A percentile compares a stretch with the other conserved stretches of the same genome.
Conservation (phyloP, 169 alveolate species). For the Cryptosporidium viatorum region DNA sequence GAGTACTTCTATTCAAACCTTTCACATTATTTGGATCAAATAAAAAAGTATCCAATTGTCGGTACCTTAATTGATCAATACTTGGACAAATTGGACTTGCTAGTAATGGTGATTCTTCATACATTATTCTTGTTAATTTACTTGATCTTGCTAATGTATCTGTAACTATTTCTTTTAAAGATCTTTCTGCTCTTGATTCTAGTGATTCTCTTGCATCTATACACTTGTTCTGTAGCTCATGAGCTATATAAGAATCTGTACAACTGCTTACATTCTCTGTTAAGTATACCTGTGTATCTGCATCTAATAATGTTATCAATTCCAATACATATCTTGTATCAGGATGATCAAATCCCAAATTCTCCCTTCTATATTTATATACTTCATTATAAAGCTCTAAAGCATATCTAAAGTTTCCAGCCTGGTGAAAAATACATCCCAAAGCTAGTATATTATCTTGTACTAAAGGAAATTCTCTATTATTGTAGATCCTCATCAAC, state of each 20-base stretch:
- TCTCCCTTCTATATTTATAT: constrained; percentile 80
- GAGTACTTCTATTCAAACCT: constrained; percentile 16
- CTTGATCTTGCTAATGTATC: constrained; percentile 16
- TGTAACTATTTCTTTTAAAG: constrained; percentile 21
- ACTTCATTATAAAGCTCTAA: constrained; percentile 86
- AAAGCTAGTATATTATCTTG: constrained; percentile 86
- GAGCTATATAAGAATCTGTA: constrained; percentile 32
- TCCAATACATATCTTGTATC: constrained; percentile 77
- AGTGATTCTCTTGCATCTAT: not conserved
- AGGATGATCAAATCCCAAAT: constrained; percentile 84
- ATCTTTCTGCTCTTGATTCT: constrained; percentile 45
- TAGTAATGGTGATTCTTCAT: constrained; percentile 58
- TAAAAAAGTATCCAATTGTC: constrained; percentile 46
- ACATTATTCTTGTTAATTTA: constrained; percentile 48
- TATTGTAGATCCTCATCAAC: constrained; percentile 86
- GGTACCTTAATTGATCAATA: constrained; percentile 62
- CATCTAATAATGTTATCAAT: constrained; percentile 54
- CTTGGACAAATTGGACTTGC: constrained; percentile 72
- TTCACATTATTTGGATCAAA: constrained; percentile 38
- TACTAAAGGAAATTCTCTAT: constrained; percentile 82
- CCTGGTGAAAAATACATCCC: constrained; percentile 86
- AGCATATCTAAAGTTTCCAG: constrained; percentile 84
- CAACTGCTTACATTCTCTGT: constrained; percentile 50
- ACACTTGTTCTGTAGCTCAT: constrained; percentile 41
- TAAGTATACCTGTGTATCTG: constrained; percentile 67